Evolutionary conservation across 257 asterid genomes (phyloP).

Genomic region (Solanum raphanifolium): DNA sequence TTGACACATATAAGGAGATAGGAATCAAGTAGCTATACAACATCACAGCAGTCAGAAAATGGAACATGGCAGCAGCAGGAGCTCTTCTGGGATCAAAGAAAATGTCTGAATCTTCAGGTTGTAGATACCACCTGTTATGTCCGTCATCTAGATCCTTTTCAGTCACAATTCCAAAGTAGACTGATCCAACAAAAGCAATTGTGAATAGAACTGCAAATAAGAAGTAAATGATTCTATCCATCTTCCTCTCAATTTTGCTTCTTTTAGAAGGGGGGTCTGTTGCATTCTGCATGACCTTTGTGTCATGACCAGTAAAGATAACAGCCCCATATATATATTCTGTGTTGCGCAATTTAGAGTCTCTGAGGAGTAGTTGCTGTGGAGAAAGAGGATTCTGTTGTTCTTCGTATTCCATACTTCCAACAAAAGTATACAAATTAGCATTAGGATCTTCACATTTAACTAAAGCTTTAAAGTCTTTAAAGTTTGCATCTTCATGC

Average conservation of each 20-base stretch:
- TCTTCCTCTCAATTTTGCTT: slow-evolving; percentile 77
- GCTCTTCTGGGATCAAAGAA: slow-evolving; percentile 73
- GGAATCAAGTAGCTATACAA: slow-evolving; percentile 78
- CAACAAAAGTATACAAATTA: slow-evolving; percentile 62
- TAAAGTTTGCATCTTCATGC: slow-evolving; percentile 31
- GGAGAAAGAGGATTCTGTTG: slow-evolving; percentile 69
- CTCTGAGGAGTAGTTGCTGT: slow-evolving; percentile 74
- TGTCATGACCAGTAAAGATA: slow-evolving; percentile 83
- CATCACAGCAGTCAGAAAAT: slow-evolving; percentile 67
- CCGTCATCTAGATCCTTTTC: slow-evolving; percentile 44
- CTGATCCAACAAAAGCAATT: slow-evolving; percentile 55
- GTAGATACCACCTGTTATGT: slow-evolving; percentile 66
- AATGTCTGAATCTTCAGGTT: slow-evolving; percentile 32
- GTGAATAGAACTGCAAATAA: slow-evolving; percentile 56
- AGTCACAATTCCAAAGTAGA: slow-evolving; percentile 68
- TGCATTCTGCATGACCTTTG: slow-evolving; percentile 85
- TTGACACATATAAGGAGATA: slow-evolving; percentile 75
- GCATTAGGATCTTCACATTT: slow-evolving; percentile 96
- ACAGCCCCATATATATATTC: slow-evolving; percentile 76
- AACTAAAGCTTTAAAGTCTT: slow-evolving; percentile 48
- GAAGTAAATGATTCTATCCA: slow-evolving; percentile 78
- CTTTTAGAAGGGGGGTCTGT: slow-evolving; percentile 90
- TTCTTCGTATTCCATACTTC: slow-evolving; percentile 58
- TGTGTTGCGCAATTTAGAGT: slow-evolving; percentile 74
- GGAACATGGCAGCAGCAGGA: slow-evolving; percentile 58